phyloP scores from a whole-genome alignment of 176 grass and related monocot species.

The Oryza glumipatula region DNA sequence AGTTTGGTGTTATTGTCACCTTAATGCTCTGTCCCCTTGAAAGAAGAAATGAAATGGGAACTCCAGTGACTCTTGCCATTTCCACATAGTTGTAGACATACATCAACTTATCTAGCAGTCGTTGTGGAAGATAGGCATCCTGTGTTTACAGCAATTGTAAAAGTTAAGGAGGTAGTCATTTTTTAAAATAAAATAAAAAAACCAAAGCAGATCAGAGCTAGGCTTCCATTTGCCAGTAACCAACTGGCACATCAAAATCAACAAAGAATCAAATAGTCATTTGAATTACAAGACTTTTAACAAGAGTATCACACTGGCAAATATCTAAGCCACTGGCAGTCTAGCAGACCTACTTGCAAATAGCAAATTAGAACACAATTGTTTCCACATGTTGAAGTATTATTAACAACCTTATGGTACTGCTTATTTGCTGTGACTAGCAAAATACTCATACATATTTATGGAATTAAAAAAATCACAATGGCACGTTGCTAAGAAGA shows the following conservation, averaged over 20 bases:
- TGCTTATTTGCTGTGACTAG: constrained; percentile 5
- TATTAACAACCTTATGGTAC: constrained; percentile 7
- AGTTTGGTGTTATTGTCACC: constrained; percentile 45
- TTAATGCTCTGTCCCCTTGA: constrained; percentile 98
- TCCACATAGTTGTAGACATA: constrained; percentile 99
- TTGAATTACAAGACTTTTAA: constrained; percentile 20
- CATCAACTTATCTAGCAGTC: constrained; percentile 97
- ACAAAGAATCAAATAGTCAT: background rate
- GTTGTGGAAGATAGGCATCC: constrained; percentile 98
- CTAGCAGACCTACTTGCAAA: constrained; percentile 2
- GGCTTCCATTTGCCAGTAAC: constrained; percentile 8
- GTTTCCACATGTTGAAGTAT: background rate
- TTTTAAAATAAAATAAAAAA: too few species aligned
- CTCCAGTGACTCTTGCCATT: constrained; percentile 98
- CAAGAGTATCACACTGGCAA: constrained; percentile 25
- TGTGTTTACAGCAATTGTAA: constrained; percentile 45
- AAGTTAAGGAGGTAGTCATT: background rate
- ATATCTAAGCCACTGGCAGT: constrained; percentile 16
- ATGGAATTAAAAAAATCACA: too few species aligned
- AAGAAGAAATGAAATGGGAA: constrained; percentile 94
- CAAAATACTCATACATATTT: too few species aligned
- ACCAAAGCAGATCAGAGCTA: background rate
- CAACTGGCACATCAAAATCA: constrained; percentile 25
- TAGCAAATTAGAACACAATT: background rate
- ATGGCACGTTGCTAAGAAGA: too few species aligned